Conservation (phyloP, 441 rosid species). For the Viola pubescens region DNA sequence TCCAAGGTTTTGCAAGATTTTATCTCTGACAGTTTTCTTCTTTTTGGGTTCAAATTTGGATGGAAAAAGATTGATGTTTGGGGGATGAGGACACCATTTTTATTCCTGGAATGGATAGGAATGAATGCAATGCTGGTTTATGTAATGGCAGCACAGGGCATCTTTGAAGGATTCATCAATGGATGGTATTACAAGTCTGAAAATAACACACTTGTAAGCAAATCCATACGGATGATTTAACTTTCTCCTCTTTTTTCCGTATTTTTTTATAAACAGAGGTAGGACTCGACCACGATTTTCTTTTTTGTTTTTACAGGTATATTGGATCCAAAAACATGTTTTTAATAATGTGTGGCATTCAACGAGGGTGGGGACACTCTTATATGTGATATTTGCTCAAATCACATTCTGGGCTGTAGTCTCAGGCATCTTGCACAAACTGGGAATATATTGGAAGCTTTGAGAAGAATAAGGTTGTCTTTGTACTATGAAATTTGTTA, state of each 20-base stretch:
- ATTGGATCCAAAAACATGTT: slow-evolving; percentile 52
- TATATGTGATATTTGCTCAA: slow-evolving; percentile 55
- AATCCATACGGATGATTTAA: neutral
- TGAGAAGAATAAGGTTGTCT: slow-evolving; percentile 15
- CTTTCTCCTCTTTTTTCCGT: neutral
- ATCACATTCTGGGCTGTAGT: slow-evolving; percentile 50
- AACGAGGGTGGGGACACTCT: slow-evolving; percentile 37
- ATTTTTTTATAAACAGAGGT: neutral
- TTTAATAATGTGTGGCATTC: slow-evolving; percentile 51
- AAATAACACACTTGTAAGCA: slow-evolving; percentile 45
- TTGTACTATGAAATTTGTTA: neutral
- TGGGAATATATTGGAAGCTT: slow-evolving; percentile 58
- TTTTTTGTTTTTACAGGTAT: slow-evolving; percentile 24
- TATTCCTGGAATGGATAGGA: slow-evolving; percentile 68
- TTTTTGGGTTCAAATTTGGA: neutral
- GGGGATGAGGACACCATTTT: slow-evolving; percentile 43
- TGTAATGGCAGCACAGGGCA: slow-evolving; percentile 70
- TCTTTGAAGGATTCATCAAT: slow-evolving; percentile 50
- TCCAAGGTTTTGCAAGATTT: neutral
- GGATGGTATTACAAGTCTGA: slow-evolving; percentile 52
- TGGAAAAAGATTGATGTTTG: slow-evolving; percentile 45
- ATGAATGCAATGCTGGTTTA: slow-evolving; percentile 70
- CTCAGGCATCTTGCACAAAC: slow-evolving; percentile 46
- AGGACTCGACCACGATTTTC: neutral
- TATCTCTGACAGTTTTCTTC: neutral